Conservation (phyloP, 257 asterid species). For the Eustoma russellianum region DNA sequence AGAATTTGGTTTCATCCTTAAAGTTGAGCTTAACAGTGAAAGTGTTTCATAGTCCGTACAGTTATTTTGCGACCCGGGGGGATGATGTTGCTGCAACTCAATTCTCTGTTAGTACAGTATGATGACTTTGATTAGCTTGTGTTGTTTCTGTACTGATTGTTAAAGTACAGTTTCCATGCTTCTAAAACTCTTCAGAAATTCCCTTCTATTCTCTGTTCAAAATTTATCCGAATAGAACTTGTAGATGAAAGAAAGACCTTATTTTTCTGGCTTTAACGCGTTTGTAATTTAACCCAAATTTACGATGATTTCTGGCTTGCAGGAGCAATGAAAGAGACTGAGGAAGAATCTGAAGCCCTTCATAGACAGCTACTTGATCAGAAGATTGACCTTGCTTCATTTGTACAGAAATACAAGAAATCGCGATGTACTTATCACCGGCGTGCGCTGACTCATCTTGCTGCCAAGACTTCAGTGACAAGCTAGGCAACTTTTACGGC, state of each 20-base stretch:
- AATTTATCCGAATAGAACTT: too few species aligned
- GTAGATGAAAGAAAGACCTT: too few species aligned
- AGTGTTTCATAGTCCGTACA: too few species aligned
- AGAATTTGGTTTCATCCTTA: too few species aligned
- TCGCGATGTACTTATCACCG: slow-evolving; percentile 57
- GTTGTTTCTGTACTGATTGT: too few species aligned
- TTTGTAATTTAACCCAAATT: background rate
- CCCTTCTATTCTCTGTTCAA: background rate
- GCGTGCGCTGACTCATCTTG: slow-evolving; percentile 76
- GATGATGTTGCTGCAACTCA: too few species aligned
- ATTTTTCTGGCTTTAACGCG: background rate
- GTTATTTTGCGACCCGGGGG: too few species aligned
- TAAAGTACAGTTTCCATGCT: too few species aligned
- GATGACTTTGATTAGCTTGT: too few species aligned
- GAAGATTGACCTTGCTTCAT: slow-evolving; percentile 65
- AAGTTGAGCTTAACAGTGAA: too few species aligned
- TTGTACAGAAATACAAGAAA: slow-evolving; percentile 80
- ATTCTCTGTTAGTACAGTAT: too few species aligned
- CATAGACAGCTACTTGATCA: slow-evolving; percentile 72
- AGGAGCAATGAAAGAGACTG: slow-evolving; percentile 71
- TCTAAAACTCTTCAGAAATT: too few species aligned
- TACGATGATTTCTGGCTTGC: slow-evolving; percentile 10
- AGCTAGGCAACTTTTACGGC: slow-evolving; percentile 15
- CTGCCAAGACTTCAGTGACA: slow-evolving; percentile 62
- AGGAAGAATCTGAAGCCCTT: slow-evolving; percentile 72